Percentiles rank a stretch among this genome's conserved stretches.
Conservation (phyloP, 371 early-diverging fungal species). For the Paraphysoderma sedebokerense region DNA sequence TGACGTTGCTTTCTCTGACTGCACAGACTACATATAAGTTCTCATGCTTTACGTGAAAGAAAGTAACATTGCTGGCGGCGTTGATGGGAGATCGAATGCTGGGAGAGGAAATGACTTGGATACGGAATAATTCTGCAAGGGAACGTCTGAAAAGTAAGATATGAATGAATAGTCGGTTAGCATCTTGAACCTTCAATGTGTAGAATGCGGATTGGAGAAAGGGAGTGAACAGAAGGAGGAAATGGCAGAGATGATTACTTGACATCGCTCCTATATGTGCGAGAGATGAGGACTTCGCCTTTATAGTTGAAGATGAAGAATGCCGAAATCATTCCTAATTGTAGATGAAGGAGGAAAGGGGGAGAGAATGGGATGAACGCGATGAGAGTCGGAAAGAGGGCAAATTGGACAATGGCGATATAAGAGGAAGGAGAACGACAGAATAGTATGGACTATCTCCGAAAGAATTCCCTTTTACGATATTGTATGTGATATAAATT, state of each 20-base stretch:
- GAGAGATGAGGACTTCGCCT: constrained; percentile 93
- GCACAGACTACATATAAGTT: constrained; percentile 75
- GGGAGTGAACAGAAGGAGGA: background rate
- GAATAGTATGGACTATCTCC: too few relatives aligned
- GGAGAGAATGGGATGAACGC: too few relatives aligned
- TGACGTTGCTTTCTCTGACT: constrained; percentile 56
- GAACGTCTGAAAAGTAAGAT: constrained; percentile 80
- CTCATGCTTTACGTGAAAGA: constrained; percentile 78
- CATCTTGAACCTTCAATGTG: too few relatives aligned
- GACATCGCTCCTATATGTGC: constrained; percentile 82
- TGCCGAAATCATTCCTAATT: constrained; percentile 53
- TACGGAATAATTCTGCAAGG: constrained; percentile 85
- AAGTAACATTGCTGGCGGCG: constrained; percentile 67
- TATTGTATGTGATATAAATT: too few relatives aligned
- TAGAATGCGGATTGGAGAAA: too few relatives aligned
- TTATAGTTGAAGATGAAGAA: constrained; percentile 91
- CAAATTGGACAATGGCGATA: too few relatives aligned
- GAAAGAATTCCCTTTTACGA: too few relatives aligned
- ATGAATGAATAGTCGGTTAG: too few relatives aligned
- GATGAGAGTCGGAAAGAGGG: too few relatives aligned
- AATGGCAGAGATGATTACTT: too few relatives aligned
- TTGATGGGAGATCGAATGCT: constrained; percentile 81
- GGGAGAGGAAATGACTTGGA: constrained; percentile 85
- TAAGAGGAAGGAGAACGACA: too few relatives aligned
- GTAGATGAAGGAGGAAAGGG: too few relatives aligned